A percentile compares a stretch with the other conserved stretches of the same genome.
phyloP scores from a whole-genome alignment of 495 filamentous ascomycete species.

The Bacidia gigantensis region DNA sequence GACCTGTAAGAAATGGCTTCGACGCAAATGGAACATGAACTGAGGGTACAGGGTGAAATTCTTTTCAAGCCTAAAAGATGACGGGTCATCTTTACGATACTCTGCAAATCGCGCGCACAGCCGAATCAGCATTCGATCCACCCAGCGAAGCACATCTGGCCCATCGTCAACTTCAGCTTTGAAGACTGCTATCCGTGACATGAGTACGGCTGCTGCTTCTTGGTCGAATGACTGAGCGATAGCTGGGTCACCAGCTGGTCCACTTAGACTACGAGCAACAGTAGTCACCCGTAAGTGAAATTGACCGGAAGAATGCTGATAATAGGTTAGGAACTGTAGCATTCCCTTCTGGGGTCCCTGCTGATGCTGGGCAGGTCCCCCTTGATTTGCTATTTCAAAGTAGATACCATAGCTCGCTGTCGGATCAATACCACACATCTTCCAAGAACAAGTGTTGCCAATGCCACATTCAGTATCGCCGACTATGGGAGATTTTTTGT shows the following conservation, averaged over 20 bases:
- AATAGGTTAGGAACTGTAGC: constrained; percentile 99
- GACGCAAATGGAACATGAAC: constrained; percentile 98
- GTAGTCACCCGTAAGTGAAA: constrained; percentile 95
- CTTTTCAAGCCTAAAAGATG: constrained; percentile 95
- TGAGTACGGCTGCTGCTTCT: constrained; percentile 92
- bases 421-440: constrained; percentile 97
- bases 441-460: constrained; percentile 98
- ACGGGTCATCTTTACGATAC: constrained; percentile 95
- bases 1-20: constrained; percentile 95
- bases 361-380: constrained; percentile 71
- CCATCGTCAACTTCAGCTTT: constrained; percentile 98
- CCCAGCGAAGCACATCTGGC: constrained; percentile 97
- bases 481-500: constrained; percentile 95
- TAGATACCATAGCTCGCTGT: constrained; percentile 89
- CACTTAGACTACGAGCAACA: constrained; percentile 79
- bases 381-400: constrained; percentile 95
- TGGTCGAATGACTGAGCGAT: constrained; percentile 98
- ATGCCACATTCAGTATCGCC: constrained; percentile 98
- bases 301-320: constrained; percentile 91
- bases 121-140: constrained; percentile 96
- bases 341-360: constrained; percentile 83
- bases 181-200: constrained; percentile 97
- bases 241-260: constrained; percentile 91
- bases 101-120: constrained; percentile 95
- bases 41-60: constrained; percentile 99